These are phyloP conservation scores for Tricholoma sp. DNA, from an alignment of 768 basidiomycete species.

Conservation along the genomic window DNA sequence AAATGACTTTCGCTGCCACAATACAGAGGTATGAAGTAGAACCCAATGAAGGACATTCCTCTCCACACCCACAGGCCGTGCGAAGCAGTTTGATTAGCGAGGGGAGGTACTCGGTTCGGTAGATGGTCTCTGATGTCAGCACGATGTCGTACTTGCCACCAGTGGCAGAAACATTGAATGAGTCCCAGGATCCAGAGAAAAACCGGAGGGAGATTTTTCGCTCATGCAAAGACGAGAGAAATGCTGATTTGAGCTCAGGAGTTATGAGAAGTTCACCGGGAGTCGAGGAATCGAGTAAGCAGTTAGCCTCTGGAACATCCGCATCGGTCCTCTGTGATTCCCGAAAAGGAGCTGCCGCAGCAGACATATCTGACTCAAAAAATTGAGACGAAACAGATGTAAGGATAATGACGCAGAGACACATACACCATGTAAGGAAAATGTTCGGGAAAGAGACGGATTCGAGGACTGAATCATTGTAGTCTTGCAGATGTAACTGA, in stretches of 20 bases:
- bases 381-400: not conserved
- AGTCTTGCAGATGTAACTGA: slow-evolving; percentile 83
- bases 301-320: slow-evolving; percentile 21
- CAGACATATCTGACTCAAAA: slow-evolving; percentile 51
- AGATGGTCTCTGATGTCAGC: slow-evolving; percentile 92
- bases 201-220: slow-evolving; percentile 63
- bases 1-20: slow-evolving; percentile 87
- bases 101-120: slow-evolving; percentile 59
- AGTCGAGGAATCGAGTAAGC: slow-evolving; percentile 14
- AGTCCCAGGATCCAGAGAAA: slow-evolving; percentile 79
- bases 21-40: slow-evolving; percentile 42
- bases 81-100: slow-evolving; percentile 54
- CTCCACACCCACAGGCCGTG: slow-evolving; percentile 24
- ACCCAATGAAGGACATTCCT: slow-evolving; percentile 1
- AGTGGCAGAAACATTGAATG: slow-evolving; percentile 33
- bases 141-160: slow-evolving; percentile 60
- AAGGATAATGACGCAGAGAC: not conserved
- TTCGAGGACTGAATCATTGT: slow-evolving; percentile 76
- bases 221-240: slow-evolving; percentile 50
- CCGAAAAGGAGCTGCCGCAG: slow-evolving; percentile 49
- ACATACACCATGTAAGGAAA: slow-evolving; percentile 78
- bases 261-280: slow-evolving; percentile 57
- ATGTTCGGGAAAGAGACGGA: slow-evolving; percentile 79
- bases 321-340: slow-evolving; percentile 20
- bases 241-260: slow-evolving; percentile 56